Evolutionary conservation across 306 rosid genomes (phyloP).

Genomic region (Cyclanthera cordifolia): DNA sequence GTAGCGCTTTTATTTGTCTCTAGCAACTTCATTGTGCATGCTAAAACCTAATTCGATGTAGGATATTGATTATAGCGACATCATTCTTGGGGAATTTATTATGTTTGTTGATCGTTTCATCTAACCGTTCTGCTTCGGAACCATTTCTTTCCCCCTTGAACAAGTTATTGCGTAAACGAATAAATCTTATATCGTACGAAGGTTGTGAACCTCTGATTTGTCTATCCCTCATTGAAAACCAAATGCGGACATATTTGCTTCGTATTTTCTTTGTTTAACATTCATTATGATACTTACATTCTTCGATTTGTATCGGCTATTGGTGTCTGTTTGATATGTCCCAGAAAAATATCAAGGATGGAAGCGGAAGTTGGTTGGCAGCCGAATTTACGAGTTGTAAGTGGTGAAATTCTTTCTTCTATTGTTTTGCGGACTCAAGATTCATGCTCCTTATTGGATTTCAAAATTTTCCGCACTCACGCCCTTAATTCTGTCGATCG

Average conservation of each 20-base stretch:
- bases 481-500: too few species aligned
- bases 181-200: background rate
- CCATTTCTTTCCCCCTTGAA: background rate
- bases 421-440: background rate
- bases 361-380: background rate
- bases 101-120: conserved; percentile 1
- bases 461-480: background rate
- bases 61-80: background rate
- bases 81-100: background rate
- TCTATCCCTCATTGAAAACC: background rate
- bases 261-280: background rate
- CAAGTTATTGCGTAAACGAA: background rate
- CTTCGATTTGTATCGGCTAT: background rate
- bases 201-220: background rate
- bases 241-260: background rate
- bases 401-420: background rate
- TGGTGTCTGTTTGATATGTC: background rate
- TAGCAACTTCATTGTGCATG: background rate
- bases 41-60: background rate
- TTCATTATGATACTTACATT: background rate
- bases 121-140: background rate
- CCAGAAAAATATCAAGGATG: conserved; percentile 1
- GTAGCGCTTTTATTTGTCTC: background rate
- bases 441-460: background rate
- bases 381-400: conserved; percentile 11